Base-by-base conservation (phyloP, 2,329 filamentous ascomycete species). In the Beauveria varroae region DNA sequence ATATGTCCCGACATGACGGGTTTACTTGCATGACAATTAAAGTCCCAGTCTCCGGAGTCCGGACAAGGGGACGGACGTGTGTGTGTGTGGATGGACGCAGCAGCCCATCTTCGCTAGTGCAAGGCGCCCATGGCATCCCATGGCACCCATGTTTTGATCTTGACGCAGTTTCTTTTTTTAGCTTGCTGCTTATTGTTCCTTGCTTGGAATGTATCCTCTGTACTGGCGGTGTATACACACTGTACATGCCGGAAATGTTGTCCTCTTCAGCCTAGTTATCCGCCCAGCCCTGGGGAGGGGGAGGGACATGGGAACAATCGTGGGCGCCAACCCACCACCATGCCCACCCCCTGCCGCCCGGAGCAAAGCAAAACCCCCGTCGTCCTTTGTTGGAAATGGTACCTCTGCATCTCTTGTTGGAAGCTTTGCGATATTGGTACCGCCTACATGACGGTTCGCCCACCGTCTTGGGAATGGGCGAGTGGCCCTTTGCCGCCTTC, bases 141-240 rank as follows among this genome's bases (percentile, higher is more conserved):
- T 43, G 37, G 24, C 37, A 43, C 22, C 40, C 52, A 28, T 34
- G 43, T 49, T 9, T 9, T 37, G 44, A 43, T 28, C 34, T 9
- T 9, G 44, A 43, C 6, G 44, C 24, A 37, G 20, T 34, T 57
- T 57, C 55, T 57, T 57, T 57, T 57, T 57, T 57, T 57, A 49
- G 56, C 26, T 34, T 34, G 8, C 28, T n/a, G n/a, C 18, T 20
- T 47, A 20, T 20, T 30, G 16, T 51, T 46, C 30, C 30, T 34
- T 34, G 30, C 30, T 53, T 20, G 24, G 18, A 1, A 52, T 28
- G 57, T 52, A 52, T 52, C 22, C 37, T 51, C 22, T 43, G 3
- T 30, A 30, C 37, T 20, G 37, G 57, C 18, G 7, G 26, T 59
- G 57, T 52, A 59, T 44, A 40, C 37, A 34, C 4, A 3, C 3